Base-by-base conservation (phyloP, 2,329 filamentous ascomycete species). In the Macrophomina tecta region DNA sequence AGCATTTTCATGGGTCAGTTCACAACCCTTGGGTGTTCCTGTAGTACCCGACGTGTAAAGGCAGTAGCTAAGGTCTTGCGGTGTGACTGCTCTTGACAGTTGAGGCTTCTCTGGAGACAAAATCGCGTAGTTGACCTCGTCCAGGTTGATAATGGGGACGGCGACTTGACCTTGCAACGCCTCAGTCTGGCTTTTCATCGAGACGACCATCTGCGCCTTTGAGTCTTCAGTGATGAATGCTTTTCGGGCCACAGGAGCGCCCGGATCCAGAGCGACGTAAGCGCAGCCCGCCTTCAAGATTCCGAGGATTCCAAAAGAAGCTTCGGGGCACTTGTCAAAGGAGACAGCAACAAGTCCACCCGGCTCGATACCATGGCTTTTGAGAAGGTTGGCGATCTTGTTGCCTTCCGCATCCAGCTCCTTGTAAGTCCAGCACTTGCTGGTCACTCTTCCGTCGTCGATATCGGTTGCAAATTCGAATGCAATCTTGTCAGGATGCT, bases 1-100 rank as follows among this genome's bases (percentile, higher is more conserved):
- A 0, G 91, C 88, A 75, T 97, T 97, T 62, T 93, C 89, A 73
- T 97, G 94, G 0, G 91, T 96, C 55, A 97, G 89, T 67, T 95
- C 88, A 71, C 93, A 97, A 1, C 93, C 93, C 72, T 97, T 97
- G 0, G 93, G 93, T 0, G 88, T 91, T 2, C 93, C 93, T 0
- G 93, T 97, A 0, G 93, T 96, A 3, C 93, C 92, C 3, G 91
- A 94, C 0, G 93, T 97, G 76, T 96, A 97, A 1, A 97, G 83
- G 67, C 92, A 94, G 75, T 96, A 97, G 71, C 90, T 93, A 0
- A 88, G 87, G 70, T 89, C 86, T 28, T 85, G 81, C 4, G 86
- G 77, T 1, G 75, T 70, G 66, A 79, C 74, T 5, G 65, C 46
- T 34, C 68, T 69, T 36, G 69, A 60, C 12, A 75, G 68, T 32